Evolutionary conservation across 2,329 filamentous ascomycete species (phyloP), one percentile per base, ranked within the genome.

Genomic region (Penicillium verrucosum): DNA sequence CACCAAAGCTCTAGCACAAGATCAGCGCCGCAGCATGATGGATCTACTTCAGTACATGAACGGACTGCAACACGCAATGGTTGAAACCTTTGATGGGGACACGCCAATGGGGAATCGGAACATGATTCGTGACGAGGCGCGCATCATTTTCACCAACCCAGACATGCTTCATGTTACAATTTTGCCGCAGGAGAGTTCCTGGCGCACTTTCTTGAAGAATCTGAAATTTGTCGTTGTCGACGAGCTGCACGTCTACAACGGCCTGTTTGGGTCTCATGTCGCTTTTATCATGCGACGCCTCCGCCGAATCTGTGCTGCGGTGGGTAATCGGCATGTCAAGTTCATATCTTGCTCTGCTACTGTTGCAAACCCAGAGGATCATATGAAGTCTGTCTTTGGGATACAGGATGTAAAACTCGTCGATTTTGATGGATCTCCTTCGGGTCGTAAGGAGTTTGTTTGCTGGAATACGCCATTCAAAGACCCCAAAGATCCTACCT

Each of bases 381-480:
- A 99, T 71, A 97, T 99, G 83, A 87, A 86, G 72, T 90, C 90
- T 0, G 89, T 99, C n/a, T 97, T 97, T 64, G 93, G 93, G 0
- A 83, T 96, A 7, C 84, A 92, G 0, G 81, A 92, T 61, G 90
- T 96, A 14, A 85, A 82, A 56, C 74, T 97, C 43, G 88, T 93
- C 0, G 92, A 97, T 68, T 92, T 89, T 67, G 94, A 99, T 69
- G 94, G 94, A 1, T 96, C 92, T 0, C 94, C 94, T 0, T 91
- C 91, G 6, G 91, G 93, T 0, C 82, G 91, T 23, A 97, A 97
- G 70, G 93, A 97, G 68, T 97, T 97, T 56, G 70, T 99, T 7
- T 97, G 92, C 73, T 99, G 94, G 94, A 97, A 99, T 66, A 97
- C 93, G 0, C 94, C 94, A 0, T 96, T 86, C 73, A 95, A 92